Base-by-base conservation (phyloP, 495 filamentous ascomycete genomes). In the Rhypophila decipiens region DNA sequence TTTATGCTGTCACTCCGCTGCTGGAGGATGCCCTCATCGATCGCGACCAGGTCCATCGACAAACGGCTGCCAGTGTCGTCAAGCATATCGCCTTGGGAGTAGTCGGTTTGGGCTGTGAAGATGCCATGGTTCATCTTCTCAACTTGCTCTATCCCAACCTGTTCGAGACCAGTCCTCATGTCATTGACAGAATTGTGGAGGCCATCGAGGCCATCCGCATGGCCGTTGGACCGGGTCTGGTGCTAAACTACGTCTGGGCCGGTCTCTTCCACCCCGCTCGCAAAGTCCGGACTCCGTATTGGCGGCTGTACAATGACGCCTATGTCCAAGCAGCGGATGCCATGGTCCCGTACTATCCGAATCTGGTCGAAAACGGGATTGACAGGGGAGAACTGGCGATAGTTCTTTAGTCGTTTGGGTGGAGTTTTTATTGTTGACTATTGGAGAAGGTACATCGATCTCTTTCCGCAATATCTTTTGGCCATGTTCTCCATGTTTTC, bases 11-110 rank as follows among this genome's bases (percentile, higher is more conserved):
- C 24, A 96, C 89, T 13, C 93, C 94, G n/a, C 73, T 99, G 13
- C 84, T 99, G 7, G 93, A 97, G 63, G 94, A 99, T 61, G 94
- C 94, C 3, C 83, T 99, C 44, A 94, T 95, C 68, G 94, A 99
- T 67, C 83, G 94, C 38, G 94, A 99, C 65, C 94, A 99, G 69
- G 94, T 99, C 5, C 94, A 99, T 68, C 84, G 94, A 15, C 94
- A 99, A 63, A 97, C 94, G 1, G 93, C 94, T 2, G 93, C 93
- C 24, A 86, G 82, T 3, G 94, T 97, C 3, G 91, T 97, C 66
- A 96, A 97, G 71, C 94, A 99, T 56, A 84, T 99, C 44, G 94
- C 94, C 2, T 79, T 97, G 3, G 94, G 94, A 35, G 89, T 96
- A 17, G 91, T 96, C 41, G 94, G 94, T 23, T 73, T 99, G 18